These are phyloP conservation scores for Ambrosiella xylebori DNA, from an alignment of 2,329 filamentous ascomycete genomes.

Conservation along the genomic window DNA sequence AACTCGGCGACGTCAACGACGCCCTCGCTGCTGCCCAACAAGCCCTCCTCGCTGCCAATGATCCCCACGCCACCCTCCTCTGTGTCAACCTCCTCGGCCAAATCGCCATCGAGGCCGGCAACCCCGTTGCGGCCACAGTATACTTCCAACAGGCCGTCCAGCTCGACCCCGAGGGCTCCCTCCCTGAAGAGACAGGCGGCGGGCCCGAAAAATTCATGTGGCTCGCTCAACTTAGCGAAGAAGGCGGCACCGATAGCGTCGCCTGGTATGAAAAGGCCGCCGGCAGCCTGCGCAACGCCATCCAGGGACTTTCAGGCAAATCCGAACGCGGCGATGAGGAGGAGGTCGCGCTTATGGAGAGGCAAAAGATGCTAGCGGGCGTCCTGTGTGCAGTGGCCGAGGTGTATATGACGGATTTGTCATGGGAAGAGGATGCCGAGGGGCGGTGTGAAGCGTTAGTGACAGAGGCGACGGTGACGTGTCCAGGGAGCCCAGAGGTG, in stretches of 20 bases:
- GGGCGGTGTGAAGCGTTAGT: constrained; percentile 71
- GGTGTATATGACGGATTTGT: constrained; percentile 97
- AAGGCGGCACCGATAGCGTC: constrained; percentile 49
- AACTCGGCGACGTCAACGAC: constrained; percentile 26
- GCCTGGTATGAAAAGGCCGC: constrained; percentile 55
- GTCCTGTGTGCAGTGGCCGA: constrained; percentile 89
- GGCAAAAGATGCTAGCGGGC: constrained; percentile 67
- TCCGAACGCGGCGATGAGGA: constrained; percentile 21
- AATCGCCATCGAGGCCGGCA: constrained; percentile 66
- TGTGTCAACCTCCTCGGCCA: constrained; percentile 65
- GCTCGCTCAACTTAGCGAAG: constrained; percentile 72
- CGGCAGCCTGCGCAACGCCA: constrained; percentile 51
- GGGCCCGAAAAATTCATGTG: constrained; percentile 90
- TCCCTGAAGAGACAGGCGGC: constrained; percentile 55
- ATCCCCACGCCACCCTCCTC: constrained; percentile 37
- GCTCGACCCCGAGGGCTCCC: constrained; percentile 58
- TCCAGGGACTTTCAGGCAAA: constrained; percentile 39
- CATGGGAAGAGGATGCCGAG: constrained; percentile 84
- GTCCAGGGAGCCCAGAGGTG: constrained; percentile 68
- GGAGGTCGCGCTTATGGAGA: constrained; percentile 38
- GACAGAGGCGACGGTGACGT: constrained; percentile 75
- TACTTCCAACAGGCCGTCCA: constrained; percentile 57
- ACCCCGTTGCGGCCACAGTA: constrained; percentile 54
- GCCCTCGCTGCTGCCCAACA: constrained; percentile 25
- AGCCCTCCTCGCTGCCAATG: constrained; percentile 24